Percentiles rank a stretch among this genome's conserved stretches.
Conservation (phyloP, 495 filamentous ascomycete genomes). For the Penicillium maclennaniae region DNA sequence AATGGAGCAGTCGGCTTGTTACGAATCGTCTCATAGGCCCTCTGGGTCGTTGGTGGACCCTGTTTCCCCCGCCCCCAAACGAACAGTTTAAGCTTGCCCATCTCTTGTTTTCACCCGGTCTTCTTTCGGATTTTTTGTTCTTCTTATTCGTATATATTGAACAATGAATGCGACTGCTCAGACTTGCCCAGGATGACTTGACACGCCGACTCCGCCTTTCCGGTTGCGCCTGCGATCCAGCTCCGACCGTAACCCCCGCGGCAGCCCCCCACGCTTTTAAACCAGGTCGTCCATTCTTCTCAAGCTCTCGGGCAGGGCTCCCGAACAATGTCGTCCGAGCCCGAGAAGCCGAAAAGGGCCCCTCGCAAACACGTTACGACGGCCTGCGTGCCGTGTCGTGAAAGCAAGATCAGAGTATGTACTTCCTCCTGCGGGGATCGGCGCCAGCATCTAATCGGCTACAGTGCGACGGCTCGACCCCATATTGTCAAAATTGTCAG, state of each 20-base stretch:
- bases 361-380: conserved; percentile 47
- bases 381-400: conserved; percentile 47
- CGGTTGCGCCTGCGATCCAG: neutral
- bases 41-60: conserved; percentile 13
- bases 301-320: neutral
- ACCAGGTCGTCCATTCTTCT: neutral
- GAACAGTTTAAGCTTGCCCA: conserved; percentile 6
- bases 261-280: conserved; percentile 1
- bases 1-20: conserved; percentile 11
- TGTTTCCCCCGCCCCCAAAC: conserved; percentile 9
- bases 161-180: conserved; percentile 1
- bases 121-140: neutral
- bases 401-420: conserved; percentile 48
- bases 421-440: conserved; percentile 1
- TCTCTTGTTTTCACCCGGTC: neutral
- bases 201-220: conserved; percentile 1
- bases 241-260: neutral
- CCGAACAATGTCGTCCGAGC: conserved; percentile 27
- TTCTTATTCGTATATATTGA: neutral
- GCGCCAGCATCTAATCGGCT: conserved; percentile 4
- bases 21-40: conserved; percentile 16
- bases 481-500: conserved; percentile 46
- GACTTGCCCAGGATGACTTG: conserved; percentile 8
- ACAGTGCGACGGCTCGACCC: conserved; percentile 45
- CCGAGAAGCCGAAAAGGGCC: conserved; percentile 34